Percentiles rank a stretch among this genome's conserved stretches.
Evolutionary conservation across 257 asterid genomes (phyloP).

Genomic region (Craterostigma plantagineum): DNA sequence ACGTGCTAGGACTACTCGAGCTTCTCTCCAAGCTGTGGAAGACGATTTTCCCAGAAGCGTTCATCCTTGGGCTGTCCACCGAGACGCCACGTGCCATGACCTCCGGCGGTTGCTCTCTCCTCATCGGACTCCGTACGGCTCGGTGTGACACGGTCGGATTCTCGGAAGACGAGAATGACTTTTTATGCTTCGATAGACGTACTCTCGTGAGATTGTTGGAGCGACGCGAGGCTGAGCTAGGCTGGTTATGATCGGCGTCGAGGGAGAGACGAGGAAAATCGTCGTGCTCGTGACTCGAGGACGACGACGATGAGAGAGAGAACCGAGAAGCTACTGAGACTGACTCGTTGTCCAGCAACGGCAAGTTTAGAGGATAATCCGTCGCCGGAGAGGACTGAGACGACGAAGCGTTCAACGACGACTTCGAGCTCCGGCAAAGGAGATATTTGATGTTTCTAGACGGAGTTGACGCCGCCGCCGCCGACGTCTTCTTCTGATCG

Average conservation of each 20-base stretch:
- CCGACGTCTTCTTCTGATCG: constrained; percentile 9
- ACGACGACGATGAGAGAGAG: constrained; percentile 50
- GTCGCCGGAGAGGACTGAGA: too few species aligned
- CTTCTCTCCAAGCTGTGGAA: constrained; percentile 87
- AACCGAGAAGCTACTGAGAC: constrained; percentile 21
- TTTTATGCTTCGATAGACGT: constrained; percentile 29
- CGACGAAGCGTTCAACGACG: constrained; percentile 9
- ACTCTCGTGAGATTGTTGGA: constrained; percentile 18
- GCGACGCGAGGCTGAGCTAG: constrained; percentile 6
- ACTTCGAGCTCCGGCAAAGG: constrained; percentile 26
- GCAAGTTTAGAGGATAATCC: constrained; percentile 24
- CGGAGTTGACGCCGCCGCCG: background rate
- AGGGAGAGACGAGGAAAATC: constrained; percentile 43
- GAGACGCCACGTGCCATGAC: constrained; percentile 37
- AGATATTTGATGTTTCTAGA: constrained; percentile 17
- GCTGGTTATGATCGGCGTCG: constrained; percentile 19
- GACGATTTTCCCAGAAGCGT: constrained; percentile 81
- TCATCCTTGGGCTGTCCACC: constrained; percentile 90
- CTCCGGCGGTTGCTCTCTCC: constrained; percentile 22
- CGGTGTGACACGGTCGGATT: constrained; percentile 19
- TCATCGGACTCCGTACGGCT: constrained; percentile 29
- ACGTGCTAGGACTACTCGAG: constrained; percentile 86
- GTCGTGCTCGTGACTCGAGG: constrained; percentile 43
- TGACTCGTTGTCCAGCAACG: constrained; percentile 27
- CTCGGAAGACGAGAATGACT: constrained; percentile 30